Conservation (phyloP, 495 filamentous ascomycete species). For the Aspergillus diversus region DNA sequence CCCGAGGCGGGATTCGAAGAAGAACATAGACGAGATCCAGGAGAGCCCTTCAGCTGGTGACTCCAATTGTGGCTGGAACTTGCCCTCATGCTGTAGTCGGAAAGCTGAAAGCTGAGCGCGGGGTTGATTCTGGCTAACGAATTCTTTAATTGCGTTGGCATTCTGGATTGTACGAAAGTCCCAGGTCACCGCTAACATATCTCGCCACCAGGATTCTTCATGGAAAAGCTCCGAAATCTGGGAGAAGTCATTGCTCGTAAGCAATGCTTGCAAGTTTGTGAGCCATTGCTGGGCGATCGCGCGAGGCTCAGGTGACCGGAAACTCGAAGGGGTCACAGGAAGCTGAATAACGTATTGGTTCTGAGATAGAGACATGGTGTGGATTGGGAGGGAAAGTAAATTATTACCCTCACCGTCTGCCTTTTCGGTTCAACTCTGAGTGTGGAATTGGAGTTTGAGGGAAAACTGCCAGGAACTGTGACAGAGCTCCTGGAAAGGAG, state of each 20-base stretch:
- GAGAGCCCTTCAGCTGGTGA: conserved; percentile 45
- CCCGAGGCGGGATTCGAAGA: conserved; percentile 56
- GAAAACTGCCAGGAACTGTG: background rate
- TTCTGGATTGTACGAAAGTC: conserved; percentile 59
- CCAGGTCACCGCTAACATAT: conserved; percentile 64
- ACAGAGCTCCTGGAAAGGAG: background rate
- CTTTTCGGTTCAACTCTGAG: too few relatives aligned
- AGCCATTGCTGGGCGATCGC: conserved; percentile 44
- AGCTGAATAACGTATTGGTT: conserved; percentile 40
- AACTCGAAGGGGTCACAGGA: conserved; percentile 27
- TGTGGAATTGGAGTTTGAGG: background rate
- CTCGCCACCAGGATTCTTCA: conserved; percentile 63
- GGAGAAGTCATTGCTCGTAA: conserved; percentile 25
- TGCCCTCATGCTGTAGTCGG: conserved; percentile 46
- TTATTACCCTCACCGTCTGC: too few relatives aligned
- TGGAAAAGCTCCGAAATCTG: conserved; percentile 49
- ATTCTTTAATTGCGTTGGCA: conserved; percentile 47
- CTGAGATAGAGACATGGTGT: conserved; percentile 25
- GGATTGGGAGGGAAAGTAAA: background rate
- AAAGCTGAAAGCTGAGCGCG: conserved; percentile 35
- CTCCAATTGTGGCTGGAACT: conserved; percentile 46
- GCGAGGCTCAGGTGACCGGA: conserved; percentile 28
- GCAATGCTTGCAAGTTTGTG: conserved; percentile 30
- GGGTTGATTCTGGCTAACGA: conserved; percentile 47
- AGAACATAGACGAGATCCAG: conserved; percentile 58